These are phyloP conservation scores for Lecanosticta acicola DNA, from an alignment of 2,329 filamentous ascomycete genomes.

Conservation along the genomic window DNA sequence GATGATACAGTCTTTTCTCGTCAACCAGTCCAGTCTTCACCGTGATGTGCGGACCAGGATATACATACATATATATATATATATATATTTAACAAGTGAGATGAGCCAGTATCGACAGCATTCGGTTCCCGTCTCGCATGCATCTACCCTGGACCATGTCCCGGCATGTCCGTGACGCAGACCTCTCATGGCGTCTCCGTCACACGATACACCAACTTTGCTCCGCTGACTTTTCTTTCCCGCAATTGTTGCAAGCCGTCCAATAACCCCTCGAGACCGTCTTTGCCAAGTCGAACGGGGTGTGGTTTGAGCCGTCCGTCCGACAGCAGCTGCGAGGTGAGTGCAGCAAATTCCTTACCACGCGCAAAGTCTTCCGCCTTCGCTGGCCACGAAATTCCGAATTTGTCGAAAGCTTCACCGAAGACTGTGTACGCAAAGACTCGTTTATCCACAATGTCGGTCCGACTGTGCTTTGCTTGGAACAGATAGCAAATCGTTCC, in stretches of 20 bases:
- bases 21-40: too few relatives aligned
- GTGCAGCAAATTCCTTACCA: slow-evolving; percentile 3
- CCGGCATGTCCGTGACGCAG: too few relatives aligned
- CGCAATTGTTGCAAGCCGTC: slow-evolving; percentile 3
- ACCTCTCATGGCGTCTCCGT: background rate
- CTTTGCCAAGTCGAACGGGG: slow-evolving; percentile 1
- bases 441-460: slow-evolving; percentile 6
- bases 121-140: too few relatives aligned
- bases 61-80: too few relatives aligned
- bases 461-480: slow-evolving; percentile 2
- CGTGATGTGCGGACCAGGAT: too few relatives aligned
- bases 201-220: slow-evolving; percentile 5
- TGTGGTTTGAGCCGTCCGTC: slow-evolving; percentile 5
- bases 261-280: slow-evolving; percentile 3
- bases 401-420: slow-evolving; percentile 5
- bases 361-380: slow-evolving; percentile 5
- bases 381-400: background rate
- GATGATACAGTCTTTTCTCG: too few relatives aligned
- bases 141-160: too few relatives aligned
- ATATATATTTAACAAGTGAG: too few relatives aligned
- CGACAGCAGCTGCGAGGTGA: slow-evolving; percentile 1
- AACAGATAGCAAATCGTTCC: background rate
- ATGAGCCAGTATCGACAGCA: too few relatives aligned
- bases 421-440: slow-evolving; percentile 1
- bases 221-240: slow-evolving; percentile 6